These are phyloP conservation scores for Isatis lusitanica DNA, from an alignment of 441 rosid genomes.

Conservation along the genomic window DNA sequence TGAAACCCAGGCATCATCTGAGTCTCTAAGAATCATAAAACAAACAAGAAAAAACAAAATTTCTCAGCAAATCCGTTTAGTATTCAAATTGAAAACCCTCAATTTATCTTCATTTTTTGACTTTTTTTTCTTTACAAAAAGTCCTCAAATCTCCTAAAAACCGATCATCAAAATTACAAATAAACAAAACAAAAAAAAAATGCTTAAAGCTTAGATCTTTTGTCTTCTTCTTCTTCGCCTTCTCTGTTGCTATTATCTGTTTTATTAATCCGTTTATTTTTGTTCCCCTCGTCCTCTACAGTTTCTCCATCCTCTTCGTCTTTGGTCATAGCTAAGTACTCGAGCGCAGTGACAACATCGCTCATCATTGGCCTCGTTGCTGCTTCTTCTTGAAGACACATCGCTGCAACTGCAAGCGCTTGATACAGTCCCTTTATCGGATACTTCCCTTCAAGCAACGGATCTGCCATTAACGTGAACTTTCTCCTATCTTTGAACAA, in stretches of 20 bases:
- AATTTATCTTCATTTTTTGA: neutral
- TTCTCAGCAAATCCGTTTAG: slow-evolving; percentile 18
- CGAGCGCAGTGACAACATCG: slow-evolving; percentile 89
- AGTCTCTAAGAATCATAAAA: neutral
- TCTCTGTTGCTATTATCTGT: neutral
- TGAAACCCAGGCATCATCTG: slow-evolving; percentile 1
- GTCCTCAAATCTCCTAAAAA: slow-evolving; percentile 20
- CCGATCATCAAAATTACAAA: slow-evolving; percentile 21
- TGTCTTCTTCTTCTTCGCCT: neutral
- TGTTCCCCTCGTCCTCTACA: slow-evolving; percentile 1
- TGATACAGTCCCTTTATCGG: slow-evolving; percentile 77
- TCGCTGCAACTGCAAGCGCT: slow-evolving; percentile 94
- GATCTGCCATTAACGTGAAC: slow-evolving; percentile 80
- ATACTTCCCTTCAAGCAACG: slow-evolving; percentile 64
- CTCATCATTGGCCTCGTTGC: slow-evolving; percentile 76
- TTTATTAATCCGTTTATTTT: neutral
- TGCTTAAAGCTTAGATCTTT: slow-evolving; percentile 23
- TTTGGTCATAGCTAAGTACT: slow-evolving; percentile 54
- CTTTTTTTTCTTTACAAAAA: neutral
- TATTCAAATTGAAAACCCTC: neutral
- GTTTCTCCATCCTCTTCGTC: slow-evolving; percentile 28
- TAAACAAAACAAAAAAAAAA: neutral
- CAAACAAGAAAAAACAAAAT: neutral
- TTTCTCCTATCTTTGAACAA: slow-evolving; percentile 75
- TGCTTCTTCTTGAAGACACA: slow-evolving; percentile 98